Base-by-base conservation (phyloP, 176 grass and related monocot species). In the Triticum dicoccoides region DNA sequence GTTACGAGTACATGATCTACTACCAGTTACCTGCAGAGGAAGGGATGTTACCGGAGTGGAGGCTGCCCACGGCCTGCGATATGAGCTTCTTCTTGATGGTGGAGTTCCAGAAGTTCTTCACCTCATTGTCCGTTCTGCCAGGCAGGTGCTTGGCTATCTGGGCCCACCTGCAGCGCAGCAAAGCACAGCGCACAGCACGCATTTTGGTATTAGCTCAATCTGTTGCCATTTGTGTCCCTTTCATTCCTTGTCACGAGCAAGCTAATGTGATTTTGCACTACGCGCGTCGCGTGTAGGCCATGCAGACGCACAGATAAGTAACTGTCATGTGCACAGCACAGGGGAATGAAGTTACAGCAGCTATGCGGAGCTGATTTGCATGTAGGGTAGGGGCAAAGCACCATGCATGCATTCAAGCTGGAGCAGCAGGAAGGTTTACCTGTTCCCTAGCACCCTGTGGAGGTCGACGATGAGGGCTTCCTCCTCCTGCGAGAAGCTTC, bases 51-150 rank as follows among this genome's bases (percentile, higher is more conserved):
- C 85, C 67, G 14, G 75, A 45, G 83, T 91, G 90, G 32, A 91
- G 90, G 83, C 83, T 88, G 65, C 86, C 84, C 65, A 95, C 87
- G 35, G 93, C 93, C 77, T 89, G 90, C 14, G 93, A 87, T 41
- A 90, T 87, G 86, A 98, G 88, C 88, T 98, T 98, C 89, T 98
- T 98, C 88, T 98, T 98, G 61, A 98, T 94, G 72, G 93, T 96
- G 52, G 96, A 98, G 85, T 98, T 98, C 93, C 96, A 98, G 14
- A 95, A 98, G 72, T 98, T 98, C 93, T 98, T 98, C 35, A 98
- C 96, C 82, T 98, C 96, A 44, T 98, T 98, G 86, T 98, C 96
- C 41, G 96, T 98, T 80, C 96, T 92, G 44, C 96, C 96, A 51
- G 96, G 96, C 4, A 98, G 93, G 71, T 98, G 96, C 88, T 98